These are phyloP conservation scores for Termitomyces heimii DNA, from an alignment of 768 basidiomycete genomes.

Conservation along the genomic window DNA sequence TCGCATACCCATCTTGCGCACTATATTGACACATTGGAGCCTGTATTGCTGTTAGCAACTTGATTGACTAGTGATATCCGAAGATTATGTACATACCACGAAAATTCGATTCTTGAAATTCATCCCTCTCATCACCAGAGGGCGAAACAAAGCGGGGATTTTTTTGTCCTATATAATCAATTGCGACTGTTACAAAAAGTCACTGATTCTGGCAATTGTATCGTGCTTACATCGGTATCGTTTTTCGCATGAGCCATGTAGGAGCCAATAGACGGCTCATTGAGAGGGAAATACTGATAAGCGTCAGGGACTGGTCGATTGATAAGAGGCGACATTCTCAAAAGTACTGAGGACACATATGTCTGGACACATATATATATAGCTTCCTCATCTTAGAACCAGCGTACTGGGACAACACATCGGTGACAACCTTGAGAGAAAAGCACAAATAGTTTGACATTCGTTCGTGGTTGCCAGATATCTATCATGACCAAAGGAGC, in stretches of 20 bases:
- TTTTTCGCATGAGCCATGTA: slow-evolving; percentile 3
- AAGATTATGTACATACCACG: slow-evolving; percentile 35
- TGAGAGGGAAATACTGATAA: slow-evolving; percentile 54
- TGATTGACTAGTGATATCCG: background rate
- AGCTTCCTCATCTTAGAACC: background rate
- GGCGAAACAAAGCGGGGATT: slow-evolving; percentile 58
- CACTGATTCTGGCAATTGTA: background rate
- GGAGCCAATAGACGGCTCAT: slow-evolving; percentile 51
- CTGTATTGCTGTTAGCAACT: slow-evolving; percentile 22
- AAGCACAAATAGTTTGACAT: background rate
- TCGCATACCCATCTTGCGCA: slow-evolving; percentile 65
- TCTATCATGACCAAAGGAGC: slow-evolving; percentile 21
- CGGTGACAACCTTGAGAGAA: background rate
- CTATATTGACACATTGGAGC: slow-evolving; percentile 85
- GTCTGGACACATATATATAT: too few species aligned
- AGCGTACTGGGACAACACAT: background rate
- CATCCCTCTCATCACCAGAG: slow-evolving; percentile 52
- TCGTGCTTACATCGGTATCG: slow-evolving; percentile 4
- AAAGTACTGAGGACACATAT: background rate
- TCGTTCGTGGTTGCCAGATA: background rate
- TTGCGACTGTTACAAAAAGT: background rate
- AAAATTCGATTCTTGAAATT: slow-evolving; percentile 75
- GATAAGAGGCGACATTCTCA: slow-evolving; percentile 19
- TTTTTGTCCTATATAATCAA: slow-evolving; percentile 35
- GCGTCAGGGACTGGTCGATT: slow-evolving; percentile 46